Base-by-base conservation (phyloP, 2,329 filamentous ascomycete genomes). In the Rasamsonia emersonii region DNA sequence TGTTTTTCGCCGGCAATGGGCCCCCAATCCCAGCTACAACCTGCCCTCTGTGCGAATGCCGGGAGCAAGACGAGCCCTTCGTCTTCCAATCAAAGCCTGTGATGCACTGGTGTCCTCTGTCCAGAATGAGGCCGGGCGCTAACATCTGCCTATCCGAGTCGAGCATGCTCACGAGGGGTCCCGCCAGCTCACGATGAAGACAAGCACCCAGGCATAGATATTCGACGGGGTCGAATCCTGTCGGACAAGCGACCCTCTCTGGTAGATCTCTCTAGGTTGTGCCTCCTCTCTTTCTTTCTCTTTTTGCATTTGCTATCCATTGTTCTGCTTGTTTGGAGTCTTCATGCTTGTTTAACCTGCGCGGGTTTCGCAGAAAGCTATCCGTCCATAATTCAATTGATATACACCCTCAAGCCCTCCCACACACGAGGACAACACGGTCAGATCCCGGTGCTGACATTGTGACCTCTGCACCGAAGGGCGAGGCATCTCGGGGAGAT, bases 91-190 rank as follows among this genome's bases (percentile, higher is more conserved):
- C 24, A 33, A 10, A 5, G 21, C 7, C 10, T 19, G n/a, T n/a
- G n/a, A n/a, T n/a, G n/a, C n/a, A n/a, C n/a, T n/a, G n/a, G n/a
- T n/a, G n/a, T n/a, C 19, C 19, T 7, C 19, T 21, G 19, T 18
- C n/a, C 15, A 18, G 38, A 39, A 46, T 37, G 39, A 29, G 40
- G 26, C 40, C 38, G 35, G 53, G 54, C 54, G 54, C 54, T 55
- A 55, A 56, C 33, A 24, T 39, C 32, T 13, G 27, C 19, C 25
- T 21, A 35, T 39, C 32, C 24, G 33, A 39, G 25, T 34, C 19
- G 19, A 21, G 19, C 19, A 21, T 33, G 28, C 24, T 37, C 28
- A 19, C 33, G 23, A 39, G 35, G 34, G 17, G 10, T 13, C 17
- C 26, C 29, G 25, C 24, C 27, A 32, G 9, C 27, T 20, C 11